Evolutionary conservation across 148 eudicot genomes (phyloP), one percentile per base, ranked within the genome.

Genomic region (Limonium bicolor): DNA sequence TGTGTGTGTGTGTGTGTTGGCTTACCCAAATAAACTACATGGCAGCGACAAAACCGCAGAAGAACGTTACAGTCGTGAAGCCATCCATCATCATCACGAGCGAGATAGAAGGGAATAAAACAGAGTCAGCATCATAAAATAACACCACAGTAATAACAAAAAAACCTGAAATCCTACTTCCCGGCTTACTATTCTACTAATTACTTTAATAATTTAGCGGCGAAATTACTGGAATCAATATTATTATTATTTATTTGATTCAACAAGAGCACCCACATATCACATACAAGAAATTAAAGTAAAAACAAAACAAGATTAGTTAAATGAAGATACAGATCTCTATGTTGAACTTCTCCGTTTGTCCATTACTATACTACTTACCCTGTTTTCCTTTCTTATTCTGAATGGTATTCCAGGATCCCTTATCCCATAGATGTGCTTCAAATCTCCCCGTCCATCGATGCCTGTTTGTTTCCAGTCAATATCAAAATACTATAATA

Each of bases 401-500:
- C 54, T 85, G 95, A 64, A 71, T 65, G 65, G 19, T 68, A 46
- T 85, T 92, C 82, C 85, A 85, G 16, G 86, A 64, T 58, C 73
- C 66, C 75, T 85, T 92, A 54, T 92, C 99, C 99, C 99, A 92
- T 19, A 92, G 77, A 36, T 92, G 99, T 2, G 99, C 99, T 38
- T 85, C 95, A 71, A 55, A 92, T 48, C 94, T 78, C 36, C 95
- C 95, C 6, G 95, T 85, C 94, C 94, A 92, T 64, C 88, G 75
- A 58, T 92, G 99, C 67, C 99, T 90, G 74, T 26, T 16, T 1
- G 4, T 6, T 27, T 12, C 15, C 27, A 40, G 43, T 3, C 19
- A 20, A 39, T n/a, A 19, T 19, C n/a, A 45, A 20, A 25, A 25
- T 26, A 43, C 1, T 20, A 29, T 11, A n/a, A 20, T 31, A 17